Base-by-base conservation (phyloP, 2,329 filamentous ascomycete species). In the Bipolaris bicolor region DNA sequence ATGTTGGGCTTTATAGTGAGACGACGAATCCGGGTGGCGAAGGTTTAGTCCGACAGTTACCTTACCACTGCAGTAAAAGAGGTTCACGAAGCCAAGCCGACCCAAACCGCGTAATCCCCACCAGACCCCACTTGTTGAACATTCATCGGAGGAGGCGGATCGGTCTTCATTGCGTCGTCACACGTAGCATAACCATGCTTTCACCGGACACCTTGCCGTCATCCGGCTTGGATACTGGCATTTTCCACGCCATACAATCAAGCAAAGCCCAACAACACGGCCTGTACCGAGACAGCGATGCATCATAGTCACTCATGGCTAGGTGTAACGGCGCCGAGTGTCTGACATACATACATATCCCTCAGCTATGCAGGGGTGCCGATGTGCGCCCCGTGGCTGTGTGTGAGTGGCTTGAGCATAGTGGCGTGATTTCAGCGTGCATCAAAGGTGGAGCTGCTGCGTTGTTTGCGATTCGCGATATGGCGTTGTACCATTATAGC, bases 371-470 rank as follows among this genome's bases (percentile, higher is more conserved):
- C 52, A 55, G 31, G 47, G n/a, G 55, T 57, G 54, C 53, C 48
- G 43, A 16, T 49, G 22, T 58, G 58, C 63, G 63, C 63, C 60
- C 33, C 63, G 62, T 66, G 63, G 63, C 62, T 64, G 60, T 55
- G 60, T 60, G 33, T 63, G 58, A 64, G 55, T 58, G 62, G 63
- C 60, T 60, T 60, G 31, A 15, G 31, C 15, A 39, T 2, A 49
- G 62, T 64, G 62, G 62, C 60, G 57, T 61, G 56, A 58, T 55
- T 45, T 47, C 51, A 63, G 36, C 55, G 26, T 63, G 63, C 60
- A 61, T 64, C 45, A 52, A 43, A 53, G 55, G 63, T 66, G 63
- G 63, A 50, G 24, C 63, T 52, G 49, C 48, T 61, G 63, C 63
- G 49, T 55, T 48, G 51, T 54, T 57, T 53, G 37, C 36, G 40